Base-by-base conservation (phyloP, 345 rosid genomes). In the Alliaria petiolata region DNA sequence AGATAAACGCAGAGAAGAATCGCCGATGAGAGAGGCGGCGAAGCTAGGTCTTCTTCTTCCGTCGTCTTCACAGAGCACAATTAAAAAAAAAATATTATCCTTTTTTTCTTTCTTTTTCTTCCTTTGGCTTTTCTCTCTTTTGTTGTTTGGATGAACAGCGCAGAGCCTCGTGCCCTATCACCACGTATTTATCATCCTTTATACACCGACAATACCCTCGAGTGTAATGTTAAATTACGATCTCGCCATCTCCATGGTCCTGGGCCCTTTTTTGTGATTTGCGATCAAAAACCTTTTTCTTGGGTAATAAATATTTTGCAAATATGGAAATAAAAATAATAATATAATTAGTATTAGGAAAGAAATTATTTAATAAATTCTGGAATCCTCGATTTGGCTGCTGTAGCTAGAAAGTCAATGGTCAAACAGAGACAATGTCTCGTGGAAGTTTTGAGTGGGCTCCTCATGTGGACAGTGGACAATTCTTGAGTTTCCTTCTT, bases 131-230 rank as follows among this genome's bases (percentile, higher is more conserved):
- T 7, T 17, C 28, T 35, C 17, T 68, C 15, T 69, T 17, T 44
- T 40, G 8, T 62, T 42, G 15, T 36, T 54, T 53, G 62, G 74
- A 76, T 61, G 78, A 80, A 16, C 77, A 64, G 55, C 68, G 56
- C 65, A 74, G 50, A 65, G 51, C 61, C 40, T 66, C 74, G 51
- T 65, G 50, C 79, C 81, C 79, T 66, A 77, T 74, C 76, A 69
- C 81, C 78, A 45, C 62, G 45, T 57, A 78, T 82, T 80, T 83
- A 80, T 62, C 9, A 42, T 64, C 9, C 30, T 6, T 7, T 20
- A 8, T 17, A 49, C 67, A 1, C 67, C 81, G 17, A 64, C 26
- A 43, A 0, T 50, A 1, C 78, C 86, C 86, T 75, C 40, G 1
- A 0, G 0, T 34, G 2, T 16, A 0, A 5, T 3, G 15, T 0